These are phyloP conservation scores for Dactylellina leptospora DNA, from an alignment of 2,329 filamentous ascomycete genomes.

Conservation along the genomic window DNA sequence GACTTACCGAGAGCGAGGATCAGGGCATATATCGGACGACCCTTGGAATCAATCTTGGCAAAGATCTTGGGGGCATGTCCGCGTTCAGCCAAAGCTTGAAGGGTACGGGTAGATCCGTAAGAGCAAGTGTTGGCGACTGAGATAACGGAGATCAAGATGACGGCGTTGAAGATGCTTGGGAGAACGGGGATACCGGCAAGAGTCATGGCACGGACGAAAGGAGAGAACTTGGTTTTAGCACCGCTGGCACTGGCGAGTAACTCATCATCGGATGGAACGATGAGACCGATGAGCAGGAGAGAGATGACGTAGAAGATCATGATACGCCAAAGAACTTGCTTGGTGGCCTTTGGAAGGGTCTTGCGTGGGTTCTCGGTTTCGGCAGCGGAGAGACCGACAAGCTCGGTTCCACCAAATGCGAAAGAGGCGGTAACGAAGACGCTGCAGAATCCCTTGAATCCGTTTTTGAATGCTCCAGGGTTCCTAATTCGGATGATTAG, in stretches of 20 bases:
- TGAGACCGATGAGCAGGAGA: conserved; percentile 62
- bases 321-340: conserved; percentile 65
- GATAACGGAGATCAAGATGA: conserved; percentile 66
- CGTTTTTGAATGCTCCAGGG: conserved; percentile 67
- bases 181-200: conserved; percentile 65
- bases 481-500: conserved; percentile 58
- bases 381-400: conserved; percentile 70
- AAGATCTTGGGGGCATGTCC: conserved; percentile 63
- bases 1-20: conserved; percentile 64
- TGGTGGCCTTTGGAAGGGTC: conserved; percentile 62
- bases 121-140: conserved; percentile 65
- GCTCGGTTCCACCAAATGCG: conserved; percentile 70
- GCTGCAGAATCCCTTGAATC: conserved; percentile 71
- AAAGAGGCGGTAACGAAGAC: conserved; percentile 73
- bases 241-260: conserved; percentile 57
- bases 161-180: conserved; percentile 67
- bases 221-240: conserved; percentile 59
- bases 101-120: conserved; percentile 68
- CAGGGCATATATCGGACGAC: conserved; percentile 61
- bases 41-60: conserved; percentile 63
- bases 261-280: conserved; percentile 59
- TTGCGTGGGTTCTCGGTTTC: conserved; percentile 68
- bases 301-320: conserved; percentile 63
- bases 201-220: conserved; percentile 66
- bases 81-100: conserved; percentile 66